Evolutionary conservation across 2,329 filamentous ascomycete genomes (phyloP), one percentile per base, ranked within the genome.

Genomic region (Magnaporthiopsis rhizophila): DNA sequence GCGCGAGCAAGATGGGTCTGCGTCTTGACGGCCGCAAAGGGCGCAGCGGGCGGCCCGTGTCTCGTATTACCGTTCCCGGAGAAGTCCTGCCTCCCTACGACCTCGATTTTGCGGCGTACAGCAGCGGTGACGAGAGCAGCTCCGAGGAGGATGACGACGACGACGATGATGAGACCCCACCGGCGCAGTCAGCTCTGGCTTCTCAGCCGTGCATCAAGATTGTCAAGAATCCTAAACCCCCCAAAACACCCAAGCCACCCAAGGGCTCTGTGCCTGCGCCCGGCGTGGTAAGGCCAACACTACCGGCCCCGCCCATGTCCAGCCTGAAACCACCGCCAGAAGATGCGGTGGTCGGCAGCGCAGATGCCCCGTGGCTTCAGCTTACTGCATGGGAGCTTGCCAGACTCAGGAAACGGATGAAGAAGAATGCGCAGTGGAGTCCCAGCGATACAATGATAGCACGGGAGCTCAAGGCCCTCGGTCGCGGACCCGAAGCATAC

Each of bases 381-480:
- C 79, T 89, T 53, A 89, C 86, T 8, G 78, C 81, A 21, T 88
- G 84, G 67, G 87, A 89, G 72, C 78, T 89, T 60, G 86, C 86
- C 0, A 83, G 86, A 67, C 80, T 95, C 9, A 81, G 91, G 66
- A 95, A 95, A 76, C 83, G 89, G 24, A 95, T 95, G 91, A 95
- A 95, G 83, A 95, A 95, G 81, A 95, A 95, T 71, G 89, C 90
- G 0, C 88, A 90, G 5, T 95, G 91, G 91, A 87, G 86, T 3
- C 91, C 91, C 0, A 93, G 89, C 67, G 89, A 91, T 69, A 93
- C 91, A 0, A 95, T 95, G 91, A 90, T 94, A 67, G 85, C 89
- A 21, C 82, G 90, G 36, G 90, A 94, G 74, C 83, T 95, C 0
- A 89, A 89, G 72, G 80, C 81, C 26, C 81, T 91, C 24, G 87